Evolutionary conservation across 108 stramenopile species (phyloP), one percentile per base, ranked within the genome.

Genomic region (Thalassiosira profunda): DNA sequence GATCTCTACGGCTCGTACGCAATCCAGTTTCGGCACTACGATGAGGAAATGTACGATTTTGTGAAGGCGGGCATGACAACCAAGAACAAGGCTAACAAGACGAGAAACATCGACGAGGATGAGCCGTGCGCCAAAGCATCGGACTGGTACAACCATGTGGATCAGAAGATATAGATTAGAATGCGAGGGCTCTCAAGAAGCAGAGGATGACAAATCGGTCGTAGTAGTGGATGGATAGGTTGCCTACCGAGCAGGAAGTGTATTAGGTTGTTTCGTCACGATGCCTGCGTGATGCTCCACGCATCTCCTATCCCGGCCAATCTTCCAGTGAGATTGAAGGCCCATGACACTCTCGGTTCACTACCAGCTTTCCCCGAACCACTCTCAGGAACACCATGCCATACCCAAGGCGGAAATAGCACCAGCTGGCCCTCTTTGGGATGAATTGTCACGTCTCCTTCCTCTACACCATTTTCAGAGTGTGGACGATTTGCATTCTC

Each of bases 291-390:
- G 10, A 67, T 33, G 28, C 59, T 47, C 68, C 68, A 69, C 18
- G 68, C 51, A 58, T 69, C 18, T 10, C 68, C 57, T 17, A 69
- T 58, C 24, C 20, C 31, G 11, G 46, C 68, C 18, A 69, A 18
- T 28, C 68, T 45, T 21, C 25, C 68, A 58, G 23, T 69, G 25
- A 69, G 33, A 38, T 69, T 69, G 48, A 69, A 69, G 48, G 68
- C 46, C 44, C 56, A 69, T 8, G 68, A 69, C 21, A 69, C 68
- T 48, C 68, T 46, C 3, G 68, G 31, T 38, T 37, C 25, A 41
- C 35, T 26, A 36, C 36, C 8, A 23, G 15, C 0, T 2, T 28
- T 2, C 18, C 2, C 29, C 6, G 26, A 14, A 10, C 28, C 21
- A 8, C 29, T 48, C 38, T 20, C 17, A 6, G 68, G 68, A 1